Conservation (phyloP, 768 basidiomycete species). For the Boletus pseudo-olivaceus region DNA sequence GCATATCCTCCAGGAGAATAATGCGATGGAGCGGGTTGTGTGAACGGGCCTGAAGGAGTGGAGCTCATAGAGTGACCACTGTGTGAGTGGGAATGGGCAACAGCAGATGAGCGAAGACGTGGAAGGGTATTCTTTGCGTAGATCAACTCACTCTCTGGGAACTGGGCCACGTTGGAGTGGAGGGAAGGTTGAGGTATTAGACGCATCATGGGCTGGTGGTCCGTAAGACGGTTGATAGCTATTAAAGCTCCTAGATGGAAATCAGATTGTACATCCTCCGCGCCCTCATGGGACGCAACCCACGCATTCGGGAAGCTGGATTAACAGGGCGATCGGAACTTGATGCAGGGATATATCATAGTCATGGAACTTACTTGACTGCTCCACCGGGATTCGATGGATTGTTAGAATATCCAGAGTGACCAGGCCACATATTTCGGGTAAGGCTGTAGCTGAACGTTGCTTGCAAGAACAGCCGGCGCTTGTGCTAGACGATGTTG, state of each 20-base stretch:
- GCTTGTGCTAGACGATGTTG: too few species aligned
- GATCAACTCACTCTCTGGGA: constrained; percentile 14
- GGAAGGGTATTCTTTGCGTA: background rate
- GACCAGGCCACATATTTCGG: constrained; percentile 1
- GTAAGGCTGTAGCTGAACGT: background rate
- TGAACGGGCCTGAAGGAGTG: constrained; percentile 8
- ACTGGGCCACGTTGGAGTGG: background rate
- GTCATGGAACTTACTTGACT: constrained; percentile 12
- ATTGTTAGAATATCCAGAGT: constrained; percentile 6
- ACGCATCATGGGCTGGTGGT: background rate
- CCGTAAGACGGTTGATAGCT: background rate
- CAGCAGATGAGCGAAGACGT: background rate
- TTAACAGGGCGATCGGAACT: background rate
- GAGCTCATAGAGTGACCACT: constrained; percentile 22
- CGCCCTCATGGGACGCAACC: background rate
- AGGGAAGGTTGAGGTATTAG: background rate
- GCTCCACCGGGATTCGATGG: background rate
- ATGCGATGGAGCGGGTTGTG: background rate
- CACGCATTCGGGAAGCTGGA: constrained; percentile 15
- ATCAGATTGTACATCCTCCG: background rate
- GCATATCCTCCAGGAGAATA: constrained; percentile 22
- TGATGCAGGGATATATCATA: background rate
- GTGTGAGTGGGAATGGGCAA: constrained; percentile 35
- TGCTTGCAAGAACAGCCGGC: background rate
- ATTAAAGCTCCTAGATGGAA: background rate